These are phyloP conservation scores for Cryptosporidium sp. DNA, from an alignment of 169 alveolate species.

Conservation along the genomic window DNA sequence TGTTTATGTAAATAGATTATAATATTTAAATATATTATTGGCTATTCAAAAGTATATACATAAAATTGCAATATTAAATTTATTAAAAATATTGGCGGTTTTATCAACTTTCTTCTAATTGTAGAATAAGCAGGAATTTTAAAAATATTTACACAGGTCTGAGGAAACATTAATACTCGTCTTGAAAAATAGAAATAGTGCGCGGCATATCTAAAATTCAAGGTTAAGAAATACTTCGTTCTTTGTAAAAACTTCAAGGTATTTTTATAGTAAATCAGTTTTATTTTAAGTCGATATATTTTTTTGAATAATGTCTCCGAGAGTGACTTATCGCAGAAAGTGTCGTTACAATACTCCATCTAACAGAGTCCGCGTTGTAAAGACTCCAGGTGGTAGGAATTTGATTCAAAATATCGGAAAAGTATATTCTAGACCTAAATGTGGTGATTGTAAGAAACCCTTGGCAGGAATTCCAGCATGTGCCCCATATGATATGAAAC, in stretches of 20 bases:
- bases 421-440: slow-evolving; percentile 82
- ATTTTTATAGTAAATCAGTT: background rate
- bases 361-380: slow-evolving; percentile 87
- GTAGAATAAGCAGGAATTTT: background rate
- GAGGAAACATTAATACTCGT: background rate
- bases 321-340: slow-evolving; percentile 89
- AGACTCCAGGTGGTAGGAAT: slow-evolving; percentile 89
- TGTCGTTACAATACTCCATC: slow-evolving; percentile 89
- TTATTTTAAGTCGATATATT: background rate
- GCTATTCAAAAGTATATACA: background rate
- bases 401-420: slow-evolving; percentile 82
- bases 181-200: background rate
- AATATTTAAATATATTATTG: background rate
- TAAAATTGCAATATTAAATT: background rate
- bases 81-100: background rate
- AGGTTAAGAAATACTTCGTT: background rate
- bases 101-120: background rate
- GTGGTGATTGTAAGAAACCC: slow-evolving; percentile 84
- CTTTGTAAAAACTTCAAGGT: background rate
- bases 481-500: slow-evolving; percentile 81
- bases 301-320: slow-evolving; percentile 84
- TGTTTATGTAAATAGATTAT: background rate
- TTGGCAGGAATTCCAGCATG: slow-evolving; percentile 85
- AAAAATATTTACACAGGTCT: background rate
- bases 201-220: background rate